phyloP scores from a whole-genome alignment of 495 filamentous ascomycete genomes.

The Aspergillus hancockii region DNA sequence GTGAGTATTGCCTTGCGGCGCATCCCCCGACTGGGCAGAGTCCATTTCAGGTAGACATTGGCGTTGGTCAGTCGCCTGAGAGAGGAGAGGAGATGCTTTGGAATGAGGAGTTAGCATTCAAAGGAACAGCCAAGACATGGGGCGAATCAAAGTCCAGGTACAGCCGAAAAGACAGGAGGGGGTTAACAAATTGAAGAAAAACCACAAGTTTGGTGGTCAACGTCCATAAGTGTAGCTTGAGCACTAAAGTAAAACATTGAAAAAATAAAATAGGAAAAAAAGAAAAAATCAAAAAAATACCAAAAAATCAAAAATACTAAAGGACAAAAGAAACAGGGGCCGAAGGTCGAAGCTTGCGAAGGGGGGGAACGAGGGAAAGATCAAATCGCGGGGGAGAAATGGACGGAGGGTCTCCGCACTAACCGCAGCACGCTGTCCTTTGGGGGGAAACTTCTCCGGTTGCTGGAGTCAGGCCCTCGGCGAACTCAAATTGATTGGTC shows the following conservation, averaged over 20 bases:
- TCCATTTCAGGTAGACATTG: slow-evolving; percentile 41
- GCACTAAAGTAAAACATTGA: background rate
- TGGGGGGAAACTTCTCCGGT: background rate
- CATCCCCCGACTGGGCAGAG: slow-evolving; percentile 34
- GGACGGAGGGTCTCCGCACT: background rate
- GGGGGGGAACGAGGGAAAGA: background rate
- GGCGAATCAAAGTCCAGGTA: background rate
- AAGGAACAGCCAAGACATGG: background rate
- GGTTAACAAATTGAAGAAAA: background rate
- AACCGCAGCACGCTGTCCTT: background rate
- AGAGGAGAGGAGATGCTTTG: background rate
- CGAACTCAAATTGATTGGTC: background rate
- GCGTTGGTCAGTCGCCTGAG: slow-evolving; percentile 5
- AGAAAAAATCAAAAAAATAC: background rate
- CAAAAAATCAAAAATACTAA: background rate
- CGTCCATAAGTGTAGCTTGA: background rate
- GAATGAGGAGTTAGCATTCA: background rate
- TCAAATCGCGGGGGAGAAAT: slow-evolving; percentile 2
- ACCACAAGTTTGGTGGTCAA: background rate
- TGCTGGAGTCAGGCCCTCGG: background rate
- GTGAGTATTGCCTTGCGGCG: slow-evolving; percentile 19
- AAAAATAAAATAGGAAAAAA: background rate
- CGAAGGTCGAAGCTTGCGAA: background rate
- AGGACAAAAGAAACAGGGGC: background rate
- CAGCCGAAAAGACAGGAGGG: background rate